Evolutionary conservation across 148 eudicot species (phyloP).

Genomic region (Selenicereus undatus): DNA sequence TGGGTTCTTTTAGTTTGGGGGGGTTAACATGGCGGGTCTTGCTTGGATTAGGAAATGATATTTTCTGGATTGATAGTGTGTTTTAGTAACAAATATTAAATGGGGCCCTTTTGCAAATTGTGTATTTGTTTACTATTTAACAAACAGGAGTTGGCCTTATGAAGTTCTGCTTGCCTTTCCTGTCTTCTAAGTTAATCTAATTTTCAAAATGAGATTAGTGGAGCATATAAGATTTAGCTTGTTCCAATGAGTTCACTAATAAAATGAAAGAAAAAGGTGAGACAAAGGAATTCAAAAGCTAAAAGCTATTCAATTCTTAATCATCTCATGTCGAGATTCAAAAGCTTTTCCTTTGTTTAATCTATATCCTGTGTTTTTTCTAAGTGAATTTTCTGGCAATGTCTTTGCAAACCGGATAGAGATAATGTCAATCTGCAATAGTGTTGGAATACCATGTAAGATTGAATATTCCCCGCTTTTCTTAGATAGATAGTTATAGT

Average conservation of each 20-base stretch:
- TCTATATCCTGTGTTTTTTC: slow-evolving; percentile 8
- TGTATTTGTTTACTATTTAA: slow-evolving; percentile 3
- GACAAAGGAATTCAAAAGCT: slow-evolving; percentile 1
- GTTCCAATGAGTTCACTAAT: neutral
- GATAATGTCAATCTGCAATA: neutral
- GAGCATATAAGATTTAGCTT: slow-evolving; percentile 20
- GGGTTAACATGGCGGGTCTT: neutral
- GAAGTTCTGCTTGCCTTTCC: slow-evolving; percentile 10
- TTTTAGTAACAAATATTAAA: slow-evolving; percentile 13
- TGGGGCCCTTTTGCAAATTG: slow-evolving; percentile 24
- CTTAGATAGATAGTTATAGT: no score
- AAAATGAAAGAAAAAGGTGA: no score
- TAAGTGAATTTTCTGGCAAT: slow-evolving; percentile 24
- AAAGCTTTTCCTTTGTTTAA: neutral
- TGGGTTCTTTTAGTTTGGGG: neutral
- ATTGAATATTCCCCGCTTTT: slow-evolving; percentile 33
- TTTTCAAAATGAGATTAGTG: slow-evolving; percentile 19
- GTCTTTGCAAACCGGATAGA: slow-evolving; percentile 12
- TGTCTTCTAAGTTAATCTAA: slow-evolving; percentile 19
- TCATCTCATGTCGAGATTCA: slow-evolving; percentile 17
- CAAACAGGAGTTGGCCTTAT: slow-evolving; percentile 20
- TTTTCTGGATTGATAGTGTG: slow-evolving; percentile 4
- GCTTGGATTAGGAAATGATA: neutral
- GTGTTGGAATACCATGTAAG: slow-evolving; percentile 46
- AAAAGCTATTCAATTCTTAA: slow-evolving; percentile 14